These are phyloP conservation scores for Podaxis sp. DNA, from an alignment of 768 basidiomycete genomes.

Conservation along the genomic window DNA sequence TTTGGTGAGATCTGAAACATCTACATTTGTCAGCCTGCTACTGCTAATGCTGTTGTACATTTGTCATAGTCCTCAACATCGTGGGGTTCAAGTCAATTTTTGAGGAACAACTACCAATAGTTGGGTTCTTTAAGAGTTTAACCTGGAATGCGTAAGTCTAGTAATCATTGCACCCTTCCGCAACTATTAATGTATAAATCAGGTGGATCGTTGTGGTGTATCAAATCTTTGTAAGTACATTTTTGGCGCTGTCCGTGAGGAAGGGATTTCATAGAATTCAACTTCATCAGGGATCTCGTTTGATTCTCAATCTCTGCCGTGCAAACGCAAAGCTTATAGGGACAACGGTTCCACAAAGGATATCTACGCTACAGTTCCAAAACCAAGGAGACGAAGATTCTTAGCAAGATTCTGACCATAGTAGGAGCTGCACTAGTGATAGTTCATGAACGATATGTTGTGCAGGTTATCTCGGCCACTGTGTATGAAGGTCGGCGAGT, in stretches of 20 bases:
- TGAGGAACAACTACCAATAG: background rate
- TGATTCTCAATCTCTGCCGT: background rate
- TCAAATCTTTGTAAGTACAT: background rate
- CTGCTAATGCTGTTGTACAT: background rate
- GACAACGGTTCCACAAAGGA: no score
- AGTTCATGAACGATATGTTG: no score
- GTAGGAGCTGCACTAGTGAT: no score
- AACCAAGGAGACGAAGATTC: no score
- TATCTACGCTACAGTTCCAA: no score
- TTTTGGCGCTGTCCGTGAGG: background rate
- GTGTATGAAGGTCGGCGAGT: no score
- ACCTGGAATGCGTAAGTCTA: background rate
- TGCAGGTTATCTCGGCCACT: no score
- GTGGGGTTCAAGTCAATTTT: background rate
- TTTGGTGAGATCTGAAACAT: background rate
- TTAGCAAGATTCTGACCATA: no score
- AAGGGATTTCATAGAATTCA: background rate
- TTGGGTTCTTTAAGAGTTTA: background rate
- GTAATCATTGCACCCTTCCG: background rate
- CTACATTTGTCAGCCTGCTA: background rate
- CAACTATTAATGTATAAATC: background rate
- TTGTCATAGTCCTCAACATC: background rate
- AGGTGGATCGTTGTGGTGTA: background rate
- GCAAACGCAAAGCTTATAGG: no score
- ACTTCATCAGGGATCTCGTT: background rate